phyloP scores from a whole-genome alignment of 805 yeast genomes.

The Saccharomyces mikatae region DNA sequence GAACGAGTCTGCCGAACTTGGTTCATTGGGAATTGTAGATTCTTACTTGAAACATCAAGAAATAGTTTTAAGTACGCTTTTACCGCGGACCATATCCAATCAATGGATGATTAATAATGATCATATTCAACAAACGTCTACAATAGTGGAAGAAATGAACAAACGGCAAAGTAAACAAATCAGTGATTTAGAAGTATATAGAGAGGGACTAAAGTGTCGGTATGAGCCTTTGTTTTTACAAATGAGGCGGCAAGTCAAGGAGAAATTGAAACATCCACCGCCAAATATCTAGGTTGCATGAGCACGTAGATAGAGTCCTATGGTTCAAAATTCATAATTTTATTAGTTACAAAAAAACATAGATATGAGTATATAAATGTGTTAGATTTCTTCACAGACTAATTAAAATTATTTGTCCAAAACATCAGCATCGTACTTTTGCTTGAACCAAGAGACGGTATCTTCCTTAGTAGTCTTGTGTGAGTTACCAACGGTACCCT shows the following conservation, averaged over 20 bases:
- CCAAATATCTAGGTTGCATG: conserved; percentile 15
- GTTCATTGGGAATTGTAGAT: conserved; percentile 18
- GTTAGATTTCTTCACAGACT: background rate
- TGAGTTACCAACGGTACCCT: conserved; percentile 78
- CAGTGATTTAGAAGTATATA: conserved; percentile 35
- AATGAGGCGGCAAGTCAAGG: conserved; percentile 26
- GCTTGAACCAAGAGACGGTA: conserved; percentile 97
- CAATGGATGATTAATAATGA: conserved; percentile 35
- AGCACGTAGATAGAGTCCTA: background rate
- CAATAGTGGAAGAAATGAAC: conserved; percentile 24
- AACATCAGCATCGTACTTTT: conserved; percentile 98
- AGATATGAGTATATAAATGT: background rate
- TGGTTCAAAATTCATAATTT: background rate
- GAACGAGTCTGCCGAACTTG: conserved; percentile 14
- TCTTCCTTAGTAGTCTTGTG: conserved; percentile 92
- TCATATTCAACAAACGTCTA: conserved; percentile 2
- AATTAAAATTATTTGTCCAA: conserved; percentile 53
- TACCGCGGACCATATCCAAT: conserved; percentile 30
- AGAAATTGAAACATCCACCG: conserved; percentile 45
- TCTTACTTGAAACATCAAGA: conserved; percentile 28
- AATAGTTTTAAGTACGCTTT: conserved; percentile 32
- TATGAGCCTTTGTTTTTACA: conserved; percentile 38
- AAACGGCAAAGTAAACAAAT: conserved; percentile 35
- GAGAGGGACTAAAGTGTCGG: conserved; percentile 39
- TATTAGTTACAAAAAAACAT: conserved; percentile 2